phyloP scores from a whole-genome alignment of 345 rosid species.

The Lumnitzera racemosa region DNA sequence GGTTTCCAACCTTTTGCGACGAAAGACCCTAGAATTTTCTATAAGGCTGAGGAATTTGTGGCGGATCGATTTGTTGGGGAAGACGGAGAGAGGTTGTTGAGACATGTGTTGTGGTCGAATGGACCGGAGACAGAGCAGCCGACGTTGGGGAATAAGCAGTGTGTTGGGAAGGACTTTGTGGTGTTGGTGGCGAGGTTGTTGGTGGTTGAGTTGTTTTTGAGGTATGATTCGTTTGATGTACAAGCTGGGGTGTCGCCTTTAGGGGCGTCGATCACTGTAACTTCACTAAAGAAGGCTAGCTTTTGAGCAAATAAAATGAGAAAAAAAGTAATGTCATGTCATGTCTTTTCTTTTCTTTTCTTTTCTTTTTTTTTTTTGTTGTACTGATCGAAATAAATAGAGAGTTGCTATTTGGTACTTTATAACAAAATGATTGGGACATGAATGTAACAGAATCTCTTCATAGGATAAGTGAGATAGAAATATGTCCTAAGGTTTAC shows the following conservation, averaged over 20 bases:
- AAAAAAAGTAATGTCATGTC: too few relatives aligned
- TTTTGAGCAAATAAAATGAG: constrained; percentile 18
- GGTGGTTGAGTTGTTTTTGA: constrained; percentile 63
- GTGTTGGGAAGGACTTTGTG: constrained; percentile 86
- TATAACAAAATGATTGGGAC: too few relatives aligned
- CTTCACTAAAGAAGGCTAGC: constrained; percentile 56
- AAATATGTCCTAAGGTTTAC: too few relatives aligned
- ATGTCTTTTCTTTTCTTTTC: too few relatives aligned
- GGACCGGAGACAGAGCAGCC: constrained; percentile 75
- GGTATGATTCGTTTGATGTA: constrained; percentile 76
- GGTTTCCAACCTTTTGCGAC: constrained; percentile 93
- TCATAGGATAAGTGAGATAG: too few relatives aligned
- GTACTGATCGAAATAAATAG: too few relatives aligned
- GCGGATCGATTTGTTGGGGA: constrained; percentile 70
- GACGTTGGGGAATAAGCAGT: constrained; percentile 61
- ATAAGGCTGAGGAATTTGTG: constrained; percentile 61
- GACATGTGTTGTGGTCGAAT: constrained; percentile 87
- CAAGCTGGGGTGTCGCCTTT: constrained; percentile 42
- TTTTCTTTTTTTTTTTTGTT: too few relatives aligned
- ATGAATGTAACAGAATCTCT: too few relatives aligned
- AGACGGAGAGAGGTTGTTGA: constrained; percentile 55
- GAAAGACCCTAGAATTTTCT: constrained; percentile 68
- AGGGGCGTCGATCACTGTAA: constrained; percentile 47
- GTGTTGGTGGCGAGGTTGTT: constrained; percentile 61
- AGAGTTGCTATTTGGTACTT: too few relatives aligned